Evolutionary conservation across 495 filamentous ascomycete genomes (phyloP), one percentile per base, ranked within the genome.

Genomic region (Penicillium malachiteum): DNA sequence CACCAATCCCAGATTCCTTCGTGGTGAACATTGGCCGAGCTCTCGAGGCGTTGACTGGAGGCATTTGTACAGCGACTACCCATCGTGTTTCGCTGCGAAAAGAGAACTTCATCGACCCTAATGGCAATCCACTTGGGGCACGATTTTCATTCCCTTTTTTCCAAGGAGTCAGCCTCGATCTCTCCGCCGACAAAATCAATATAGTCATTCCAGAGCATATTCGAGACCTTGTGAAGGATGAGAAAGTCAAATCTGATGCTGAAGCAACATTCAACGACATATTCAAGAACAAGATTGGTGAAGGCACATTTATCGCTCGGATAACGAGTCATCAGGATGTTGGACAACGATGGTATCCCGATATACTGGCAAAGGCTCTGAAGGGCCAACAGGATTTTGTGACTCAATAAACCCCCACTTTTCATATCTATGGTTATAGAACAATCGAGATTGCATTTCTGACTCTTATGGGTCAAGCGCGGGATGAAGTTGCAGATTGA

Each of bases 21-120:
- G 92, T 98, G 0, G 89, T 97, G 1, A 93, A 92, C 45, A 95
- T 98, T 60, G 94, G 94, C 0, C 91, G 96, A 65, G 91, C 91
- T 0, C 76, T 98, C 17, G 92, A 97, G 70, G 93, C 93, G 1
- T 74, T 98, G 40, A 97, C 94, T 2, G 83, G 84, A 14, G 93
- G 94, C 5, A 89, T 97, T 0, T 96, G 92, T 65, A 86, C 85
- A 34, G 84, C 82, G 38, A 96, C 92, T 0, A 95, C 91, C 17
- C 92, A 96, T 64, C 84, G 92, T 6, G 92, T 97, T 8, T 71
- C 58, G 50, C 54, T 75, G 13, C 63, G 63, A 7, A 45, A 30
- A 7, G 62, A 67, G 30, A 71, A 76, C 37, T 78, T 70, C 42
- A 30, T 71, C 2, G 66, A 69, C 54, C 39, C 26, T 3, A 33